Conservation (phyloP, 768 basidiomycete genomes). For the Suillus lakei region DNA sequence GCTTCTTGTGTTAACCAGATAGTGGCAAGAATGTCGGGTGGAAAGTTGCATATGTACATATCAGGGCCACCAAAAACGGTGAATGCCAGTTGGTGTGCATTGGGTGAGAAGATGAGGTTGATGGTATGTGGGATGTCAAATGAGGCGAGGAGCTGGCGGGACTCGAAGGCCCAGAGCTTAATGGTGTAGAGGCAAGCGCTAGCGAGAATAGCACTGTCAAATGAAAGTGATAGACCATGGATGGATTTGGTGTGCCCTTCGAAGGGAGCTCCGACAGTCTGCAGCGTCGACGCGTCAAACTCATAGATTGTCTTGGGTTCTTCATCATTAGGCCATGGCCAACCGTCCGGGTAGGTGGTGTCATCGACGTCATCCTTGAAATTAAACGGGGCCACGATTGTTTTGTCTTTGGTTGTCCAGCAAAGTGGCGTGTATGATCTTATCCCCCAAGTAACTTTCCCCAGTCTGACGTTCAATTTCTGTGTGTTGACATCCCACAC, state of each 20-base stretch:
- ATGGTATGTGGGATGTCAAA: background rate
- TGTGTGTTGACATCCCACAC: background rate
- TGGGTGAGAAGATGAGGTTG: background rate
- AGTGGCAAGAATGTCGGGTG: background rate
- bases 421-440: background rate
- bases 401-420: background rate
- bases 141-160: background rate
- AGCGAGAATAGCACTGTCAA: background rate
- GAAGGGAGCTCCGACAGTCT: background rate
- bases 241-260: background rate
- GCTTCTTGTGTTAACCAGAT: background rate
- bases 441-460: no score
- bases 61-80: background rate
- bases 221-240: background rate
- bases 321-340: no score
- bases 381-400: background rate
- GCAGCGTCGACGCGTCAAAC: background rate
- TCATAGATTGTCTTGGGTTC: background rate
- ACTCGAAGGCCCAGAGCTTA: background rate
- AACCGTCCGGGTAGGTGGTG: no score
- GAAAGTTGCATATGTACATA: background rate
- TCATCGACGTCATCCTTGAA: no score
- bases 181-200: background rate
- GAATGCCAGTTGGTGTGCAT: background rate
- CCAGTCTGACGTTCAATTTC: background rate